These are phyloP conservation scores for Chlorophyllum brunneum DNA, from an alignment of 768 basidiomycete genomes.

Conservation along the genomic window DNA sequence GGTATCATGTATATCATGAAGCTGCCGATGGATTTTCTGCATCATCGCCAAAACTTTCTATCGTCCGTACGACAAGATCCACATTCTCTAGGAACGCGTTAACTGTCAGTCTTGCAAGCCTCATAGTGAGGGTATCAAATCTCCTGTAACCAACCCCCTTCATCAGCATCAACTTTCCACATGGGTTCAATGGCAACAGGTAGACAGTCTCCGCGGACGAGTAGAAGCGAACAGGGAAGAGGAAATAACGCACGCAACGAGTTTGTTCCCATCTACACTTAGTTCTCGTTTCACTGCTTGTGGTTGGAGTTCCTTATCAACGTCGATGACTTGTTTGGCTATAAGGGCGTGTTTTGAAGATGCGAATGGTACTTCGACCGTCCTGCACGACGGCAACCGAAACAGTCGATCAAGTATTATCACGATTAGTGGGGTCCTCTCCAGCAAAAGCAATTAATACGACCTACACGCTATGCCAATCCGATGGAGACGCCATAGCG, in stretches of 20 bases:
- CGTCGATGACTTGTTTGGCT: conserved; percentile 80
- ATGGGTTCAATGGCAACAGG: too few relatives aligned
- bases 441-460: neutral
- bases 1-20: too few relatives aligned
- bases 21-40: conserved; percentile 43
- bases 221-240: too few relatives aligned
- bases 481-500: conserved; percentile 13
- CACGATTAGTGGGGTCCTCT: neutral
- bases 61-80: conserved; percentile 78
- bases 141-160: conserved; percentile 36
- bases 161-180: conserved; percentile 5
- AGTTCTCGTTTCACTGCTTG: conserved; percentile 76
- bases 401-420: too few relatives aligned
- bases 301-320: conserved; percentile 82
- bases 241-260: conserved; percentile 84
- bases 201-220: too few relatives aligned
- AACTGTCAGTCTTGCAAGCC: conserved; percentile 77
- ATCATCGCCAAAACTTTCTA: conserved; percentile 75
- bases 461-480: conserved; percentile 25
- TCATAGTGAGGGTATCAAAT: conserved; percentile 75
- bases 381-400: too few relatives aligned
- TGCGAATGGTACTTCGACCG: conserved; percentile 75
- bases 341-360: conserved; percentile 72
- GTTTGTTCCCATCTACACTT: conserved; percentile 56
- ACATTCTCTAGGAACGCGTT: conserved; percentile 90